phyloP scores from a whole-genome alignment of 495 filamentous ascomycete genomes.

The Pyrenula aspistea region DNA sequence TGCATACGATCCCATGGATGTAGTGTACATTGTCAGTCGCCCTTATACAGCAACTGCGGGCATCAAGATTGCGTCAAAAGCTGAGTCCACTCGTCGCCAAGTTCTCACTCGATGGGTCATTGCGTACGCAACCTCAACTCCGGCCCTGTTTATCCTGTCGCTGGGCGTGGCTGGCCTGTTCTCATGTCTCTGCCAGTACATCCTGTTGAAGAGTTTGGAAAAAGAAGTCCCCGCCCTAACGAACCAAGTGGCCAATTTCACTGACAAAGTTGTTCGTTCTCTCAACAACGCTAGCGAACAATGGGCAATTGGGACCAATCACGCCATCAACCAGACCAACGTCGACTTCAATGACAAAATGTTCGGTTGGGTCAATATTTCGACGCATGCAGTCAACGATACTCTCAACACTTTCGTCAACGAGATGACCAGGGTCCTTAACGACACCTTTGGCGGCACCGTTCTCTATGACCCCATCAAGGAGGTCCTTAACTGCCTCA shows the following conservation, averaged over 20 bases:
- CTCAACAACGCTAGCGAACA: conserved; percentile 60
- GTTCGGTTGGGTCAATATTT: conserved; percentile 79
- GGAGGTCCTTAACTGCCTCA: conserved; percentile 62
- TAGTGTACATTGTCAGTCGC: conserved; percentile 75
- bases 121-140: conserved; percentile 72
- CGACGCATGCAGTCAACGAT: conserved; percentile 67
- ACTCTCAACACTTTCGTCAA: conserved; percentile 76
- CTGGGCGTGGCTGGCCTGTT: conserved; percentile 78
- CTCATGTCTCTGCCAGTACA: conserved; percentile 72
- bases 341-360: conserved; percentile 69
- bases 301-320: conserved; percentile 72
- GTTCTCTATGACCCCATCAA: conserved; percentile 58
- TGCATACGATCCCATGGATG: conserved; percentile 70
- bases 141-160: conserved; percentile 78
- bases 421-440: conserved; percentile 57
- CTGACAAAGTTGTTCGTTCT: conserved; percentile 60
- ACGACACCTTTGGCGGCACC: conserved; percentile 69
- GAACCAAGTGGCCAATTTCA: conserved; percentile 67
- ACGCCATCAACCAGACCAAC: conserved; percentile 54
- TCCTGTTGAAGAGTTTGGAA: conserved; percentile 61
- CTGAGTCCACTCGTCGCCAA: conserved; percentile 54
- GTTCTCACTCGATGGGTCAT: conserved; percentile 71
- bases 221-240: conserved; percentile 66
- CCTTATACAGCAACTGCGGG: conserved; percentile 61
- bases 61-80: conserved; percentile 57